Base-by-base conservation (phyloP, 2,329 filamentous ascomycete species). In the Aciculosporium take region DNA sequence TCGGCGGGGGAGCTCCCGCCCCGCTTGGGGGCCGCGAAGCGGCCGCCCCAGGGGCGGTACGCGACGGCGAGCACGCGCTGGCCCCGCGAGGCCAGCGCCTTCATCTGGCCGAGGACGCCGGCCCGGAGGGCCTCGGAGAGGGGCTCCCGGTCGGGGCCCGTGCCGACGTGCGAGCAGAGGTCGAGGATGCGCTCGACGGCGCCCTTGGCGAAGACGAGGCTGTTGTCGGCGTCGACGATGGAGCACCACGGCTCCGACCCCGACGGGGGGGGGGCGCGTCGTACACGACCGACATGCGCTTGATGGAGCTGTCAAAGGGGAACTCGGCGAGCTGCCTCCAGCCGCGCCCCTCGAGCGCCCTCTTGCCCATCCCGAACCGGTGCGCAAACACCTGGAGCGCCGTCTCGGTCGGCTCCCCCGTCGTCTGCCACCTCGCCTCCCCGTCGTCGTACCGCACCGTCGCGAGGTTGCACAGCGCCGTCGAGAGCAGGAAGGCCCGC, bases 281-380 rank as follows among this genome's bases (percentile, higher is more conserved):
- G 59, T 83, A 85, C 35, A 86, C 70, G 42, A 86, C 81, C 7
- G 79, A 83, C 82, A 87, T 87, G 51, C 79, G 77, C 69, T 87
- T 87, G 56, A 85, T 76, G 51, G 71, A 72, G 42, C 79, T 84
- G 57, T 87, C 81, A 53, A 87, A 88, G n/a, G 81, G 81, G 46
- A 83, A 84, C 52, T 87, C 83, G 40, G 76, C 72, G 1, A 79
- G 58, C 51, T 79, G 71, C 48, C 70, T 71, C 75, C 77, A 80
- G n/a, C 71, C 71, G 5, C 62, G 54, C 3, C 52, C 58, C 43
- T 71, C 68, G 2, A 76, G 59, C 1, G 56, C 53, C 52, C 71
- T 72, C 56, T 75, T 76, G 31, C 74, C 72, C 20, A 64, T 64
- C 35, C 69, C 64, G 55, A 86, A 84, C 30, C 82, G 76, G 50